Evolutionary conservation across 805 yeast genomes (phyloP), one percentile per base, ranked within the genome.

Genomic region (Saturnispora sekii): DNA sequence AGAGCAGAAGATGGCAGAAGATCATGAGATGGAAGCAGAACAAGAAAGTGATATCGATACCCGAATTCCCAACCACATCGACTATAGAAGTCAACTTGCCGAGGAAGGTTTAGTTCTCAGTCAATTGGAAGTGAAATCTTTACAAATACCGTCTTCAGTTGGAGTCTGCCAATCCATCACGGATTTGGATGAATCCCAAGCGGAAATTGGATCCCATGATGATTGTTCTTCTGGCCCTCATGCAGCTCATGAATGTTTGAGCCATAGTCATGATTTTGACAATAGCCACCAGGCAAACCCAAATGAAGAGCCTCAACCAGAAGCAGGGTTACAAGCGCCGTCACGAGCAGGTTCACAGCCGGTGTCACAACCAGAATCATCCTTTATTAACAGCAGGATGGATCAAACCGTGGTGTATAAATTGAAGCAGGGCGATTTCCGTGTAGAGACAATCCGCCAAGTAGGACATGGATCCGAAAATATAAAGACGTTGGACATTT

Each of bases 401-500:
- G 44, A 41, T 35, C 35, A 41, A 41, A 41, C 39, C 12, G 14
- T 41, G 12, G 12, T 12, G 4, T 41, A 28, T 34, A 30, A 15
- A 14, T n/a, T 41, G 9, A 8, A 14, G 14, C 5, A 17, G 2
- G 14, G 21, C 9, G 34, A 31, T 10, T 17, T 41, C 3, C 40
- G 36, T 5, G 14, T 41, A 18, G 18, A 26, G 5, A 1, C 5
- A 10, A 34, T 34, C 11, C 10, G 34, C 9, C 17, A 41, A 21
- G 11, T 14, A 8, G 18, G 32, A n/a, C 6, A 12, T 7, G 21
- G 11, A 5, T 30, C 18, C 12, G 10, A 12, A 7, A 10, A 7
- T 10, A 15, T 37, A 5, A 21, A 37, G 12, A 26, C 41, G 5
- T 11, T 32, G 6, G 70, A 75, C 44, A 67, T 77, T 14, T 63